phyloP scores from a whole-genome alignment of 2,329 filamentous ascomycete genomes.

The Annulohypoxylon truncatum region DNA sequence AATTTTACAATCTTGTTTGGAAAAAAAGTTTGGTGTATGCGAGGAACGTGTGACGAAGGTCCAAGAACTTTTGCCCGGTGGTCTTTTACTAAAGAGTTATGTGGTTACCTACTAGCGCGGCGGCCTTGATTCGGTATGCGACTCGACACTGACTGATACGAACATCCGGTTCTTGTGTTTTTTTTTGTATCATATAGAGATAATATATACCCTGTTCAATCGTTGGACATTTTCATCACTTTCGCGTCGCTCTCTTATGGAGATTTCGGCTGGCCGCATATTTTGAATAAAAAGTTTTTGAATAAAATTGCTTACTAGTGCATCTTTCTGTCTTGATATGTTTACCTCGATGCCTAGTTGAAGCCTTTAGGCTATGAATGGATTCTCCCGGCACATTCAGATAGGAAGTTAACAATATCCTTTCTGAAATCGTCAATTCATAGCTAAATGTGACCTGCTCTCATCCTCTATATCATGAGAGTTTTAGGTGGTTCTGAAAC shows the following conservation, averaged over 20 bases:
- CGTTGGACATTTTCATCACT: constrained; percentile 18
- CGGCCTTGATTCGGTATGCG: constrained; percentile 5
- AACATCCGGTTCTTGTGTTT: constrained; percentile 20
- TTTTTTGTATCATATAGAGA: constrained; percentile 30
- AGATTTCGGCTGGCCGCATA: background rate
- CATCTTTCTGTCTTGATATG: background rate
- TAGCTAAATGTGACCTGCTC: no score
- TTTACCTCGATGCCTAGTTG: background rate
- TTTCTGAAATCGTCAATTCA: no score
- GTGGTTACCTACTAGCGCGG: background rate
- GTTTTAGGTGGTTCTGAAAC: no score
- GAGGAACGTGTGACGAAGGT: constrained; percentile 11
- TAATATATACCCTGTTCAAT: constrained; percentile 40
- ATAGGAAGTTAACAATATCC: no score
- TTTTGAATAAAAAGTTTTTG: background rate
- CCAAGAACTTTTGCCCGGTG: background rate
- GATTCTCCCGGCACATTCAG: background rate
- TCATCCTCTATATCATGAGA: no score
- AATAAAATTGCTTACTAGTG: background rate
- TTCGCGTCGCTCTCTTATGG: background rate
- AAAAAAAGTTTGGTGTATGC: constrained; percentile 2
- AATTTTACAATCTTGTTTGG: background rate
- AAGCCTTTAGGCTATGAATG: no score
- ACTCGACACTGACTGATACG: constrained; percentile 1
- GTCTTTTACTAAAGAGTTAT: background rate